A percentile compares a stretch with the other conserved stretches of the same genome.
These are phyloP conservation scores for barley (Hordeum vulgare) DNA, from an alignment of 176 grass and related monocot species.

Conservation along the genomic window MorexV3_pseudomolecules_assembly NC_058518.1:38012029-38012528, in stretches of 20 bases:
- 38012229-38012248: constrained; percentile 97
- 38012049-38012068: constrained; percentile 53
- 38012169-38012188: constrained; percentile 86
- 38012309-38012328: neutral
- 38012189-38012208: constrained; percentile 96
- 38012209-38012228: constrained; percentile 90
- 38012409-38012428: too few relatives aligned
- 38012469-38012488: neutral
- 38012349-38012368: too few relatives aligned
- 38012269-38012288: constrained; percentile 95
- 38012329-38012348: neutral
- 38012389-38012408: too few relatives aligned
- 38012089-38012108: constrained; percentile 6
- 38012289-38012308: constrained; percentile 93
- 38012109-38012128: constrained; percentile 27
- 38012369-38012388: too few relatives aligned
- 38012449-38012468: too few relatives aligned
- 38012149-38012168: constrained; percentile 84
- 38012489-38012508: neutral
- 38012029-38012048: constrained; percentile 46
- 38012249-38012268: constrained; percentile 84
- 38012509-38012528: neutral
- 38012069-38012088: constrained; percentile 34
- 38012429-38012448: too few relatives aligned
- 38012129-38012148: constrained; percentile 50